Conservation (phyloP, 164 flowering plant genomes). For the Liquidambar formosana region DNA sequence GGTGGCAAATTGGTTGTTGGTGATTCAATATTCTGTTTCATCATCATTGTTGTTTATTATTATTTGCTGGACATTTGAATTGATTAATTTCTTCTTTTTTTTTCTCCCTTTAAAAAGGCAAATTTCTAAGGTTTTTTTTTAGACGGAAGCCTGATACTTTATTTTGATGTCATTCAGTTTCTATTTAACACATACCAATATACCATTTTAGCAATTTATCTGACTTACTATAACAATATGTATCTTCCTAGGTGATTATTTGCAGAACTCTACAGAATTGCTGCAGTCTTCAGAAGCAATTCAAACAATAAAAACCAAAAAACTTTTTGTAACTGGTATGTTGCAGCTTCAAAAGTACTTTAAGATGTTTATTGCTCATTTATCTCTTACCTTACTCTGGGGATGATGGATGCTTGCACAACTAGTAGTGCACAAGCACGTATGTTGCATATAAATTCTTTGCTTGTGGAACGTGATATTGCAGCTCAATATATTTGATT, state of each 20-base stretch:
- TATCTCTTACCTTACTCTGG: not conserved
- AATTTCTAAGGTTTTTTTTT: not conserved
- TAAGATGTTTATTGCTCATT: not conserved
- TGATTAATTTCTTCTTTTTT: too few relatives aligned
- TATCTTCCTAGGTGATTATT: constrained; percentile 47
- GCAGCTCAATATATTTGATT: too few relatives aligned
- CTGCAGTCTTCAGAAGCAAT: constrained; percentile 33
- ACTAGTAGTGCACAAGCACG: too few relatives aligned
- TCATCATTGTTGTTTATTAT: not conserved
- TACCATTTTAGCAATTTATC: too few relatives aligned
- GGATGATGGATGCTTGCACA: not conserved
- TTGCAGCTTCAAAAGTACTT: constrained; percentile 5
- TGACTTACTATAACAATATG: too few relatives aligned
- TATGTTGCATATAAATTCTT: too few relatives aligned
- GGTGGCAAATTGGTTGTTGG: too few relatives aligned
- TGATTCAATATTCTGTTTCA: too few relatives aligned
- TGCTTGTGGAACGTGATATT: too few relatives aligned
- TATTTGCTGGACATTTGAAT: not conserved
- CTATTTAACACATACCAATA: not conserved
- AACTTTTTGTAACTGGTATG: constrained; percentile 87
- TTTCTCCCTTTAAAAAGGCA: not conserved
- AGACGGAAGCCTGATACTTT: too few relatives aligned
- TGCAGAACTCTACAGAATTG: constrained; percentile 14
- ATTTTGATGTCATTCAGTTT: not conserved
- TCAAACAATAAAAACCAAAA: constrained; percentile 58